Evolutionary conservation across 2,329 filamentous ascomycete genomes (phyloP).

Genomic region (Sporothrix curviconia): DNA sequence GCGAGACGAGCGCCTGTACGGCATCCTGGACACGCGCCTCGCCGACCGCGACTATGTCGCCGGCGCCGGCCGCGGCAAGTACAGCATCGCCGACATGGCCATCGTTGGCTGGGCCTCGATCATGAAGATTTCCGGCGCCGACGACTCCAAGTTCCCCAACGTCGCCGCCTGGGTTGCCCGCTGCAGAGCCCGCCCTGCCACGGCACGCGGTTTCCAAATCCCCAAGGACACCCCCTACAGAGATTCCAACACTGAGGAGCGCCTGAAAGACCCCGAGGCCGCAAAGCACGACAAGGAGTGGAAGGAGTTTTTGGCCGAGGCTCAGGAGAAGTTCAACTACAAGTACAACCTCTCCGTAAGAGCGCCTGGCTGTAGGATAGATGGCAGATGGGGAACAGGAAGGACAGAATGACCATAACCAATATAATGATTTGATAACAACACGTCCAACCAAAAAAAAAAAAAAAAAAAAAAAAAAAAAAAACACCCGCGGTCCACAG

Average conservation of each 20-base stretch:
- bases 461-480: not conserved
- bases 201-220: conserved; percentile 58
- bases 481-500: too few species aligned
- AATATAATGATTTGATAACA: not conserved
- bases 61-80: conserved; percentile 48
- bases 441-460: not conserved
- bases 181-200: conserved; percentile 51
- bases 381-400: too few species aligned
- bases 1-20: conserved; percentile 69
- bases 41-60: conserved; percentile 43
- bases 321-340: conserved; percentile 42
- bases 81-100: conserved; percentile 65
- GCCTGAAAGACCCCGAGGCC: conserved; percentile 32
- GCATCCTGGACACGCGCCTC: conserved; percentile 63
- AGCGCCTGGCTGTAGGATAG: too few species aligned
- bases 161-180: conserved; percentile 61
- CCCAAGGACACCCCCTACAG: conserved; percentile 37
- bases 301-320: conserved; percentile 30
- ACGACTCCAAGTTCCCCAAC: conserved; percentile 57
- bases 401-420: too few species aligned
- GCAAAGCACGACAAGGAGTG: conserved; percentile 38
- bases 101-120: conserved; percentile 62
- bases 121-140: conserved; percentile 53
- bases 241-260: conserved; percentile 36
- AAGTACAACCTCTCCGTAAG: conserved; percentile 41